These are phyloP conservation scores for Blastobotrys elegans DNA, from an alignment of 1,139 yeast species.

Conservation along the genomic window DNA sequence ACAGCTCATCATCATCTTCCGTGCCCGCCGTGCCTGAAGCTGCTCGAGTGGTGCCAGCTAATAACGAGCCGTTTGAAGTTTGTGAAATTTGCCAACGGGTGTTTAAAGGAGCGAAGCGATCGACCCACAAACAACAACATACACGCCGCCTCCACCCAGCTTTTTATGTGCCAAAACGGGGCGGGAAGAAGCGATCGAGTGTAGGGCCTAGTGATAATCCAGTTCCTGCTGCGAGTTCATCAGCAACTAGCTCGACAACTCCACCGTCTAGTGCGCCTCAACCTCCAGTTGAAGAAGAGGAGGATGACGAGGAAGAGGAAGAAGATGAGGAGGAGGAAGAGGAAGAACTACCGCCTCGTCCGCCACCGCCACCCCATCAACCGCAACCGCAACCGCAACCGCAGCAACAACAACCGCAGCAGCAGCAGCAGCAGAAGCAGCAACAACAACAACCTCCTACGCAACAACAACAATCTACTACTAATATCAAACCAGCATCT, in stretches of 20 bases:
- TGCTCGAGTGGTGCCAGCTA: constrained; percentile 6
- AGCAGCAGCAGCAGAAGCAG: neutral
- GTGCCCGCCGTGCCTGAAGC: constrained; percentile 7
- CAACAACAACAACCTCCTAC: neutral
- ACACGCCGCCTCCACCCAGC: constrained; percentile 42
- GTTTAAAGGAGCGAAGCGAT: constrained; percentile 43
- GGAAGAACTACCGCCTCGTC: neutral
- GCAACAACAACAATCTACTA: neutral
- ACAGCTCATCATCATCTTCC: neutral
- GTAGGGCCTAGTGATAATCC: constrained; percentile 10
- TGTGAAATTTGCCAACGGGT: constrained; percentile 41
- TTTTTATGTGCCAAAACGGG: constrained; percentile 41
- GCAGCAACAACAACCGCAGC: neutral
- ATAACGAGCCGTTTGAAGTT: constrained; percentile 26
- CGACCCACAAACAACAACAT: constrained; percentile 45
- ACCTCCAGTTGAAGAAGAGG: neutral
- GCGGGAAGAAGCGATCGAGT: constrained; percentile 36
- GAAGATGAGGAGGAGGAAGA: neutral
- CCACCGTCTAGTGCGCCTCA: neutral
- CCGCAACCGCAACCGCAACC: neutral
- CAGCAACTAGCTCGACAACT: neutral
- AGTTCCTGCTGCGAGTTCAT: constrained; percentile 1
- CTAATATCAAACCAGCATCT: neutral
- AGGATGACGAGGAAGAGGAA: neutral
- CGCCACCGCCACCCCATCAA: neutral